Evolutionary conservation across 305 asterid species (phyloP), one percentile per base, ranked within the genome.

Genomic region (Solanum hybrid): DNA sequence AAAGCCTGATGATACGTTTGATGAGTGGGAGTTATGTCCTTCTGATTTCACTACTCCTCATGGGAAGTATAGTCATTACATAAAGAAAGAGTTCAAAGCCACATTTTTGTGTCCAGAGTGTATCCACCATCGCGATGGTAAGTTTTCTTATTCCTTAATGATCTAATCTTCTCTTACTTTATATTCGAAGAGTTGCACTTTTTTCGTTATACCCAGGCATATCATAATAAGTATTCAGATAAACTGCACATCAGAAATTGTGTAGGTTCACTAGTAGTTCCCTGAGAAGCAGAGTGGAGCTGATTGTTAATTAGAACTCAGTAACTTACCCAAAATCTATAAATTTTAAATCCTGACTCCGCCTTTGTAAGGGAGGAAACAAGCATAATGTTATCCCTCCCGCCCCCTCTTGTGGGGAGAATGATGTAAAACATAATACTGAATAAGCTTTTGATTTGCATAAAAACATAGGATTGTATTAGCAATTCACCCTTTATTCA

Each of bases 21-120:
- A 96, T 75, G 98, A 97, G 90, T 97, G 99, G 99, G 99, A 97
- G 92, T 89, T 96, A 14, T 97, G 99, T 89, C 94, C 98, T 8
- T 94, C 97, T 61, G 99, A 95, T 92, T 97, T 97, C 95, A 91
- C 92, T 11, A 87, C 81, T 75, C 39, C 95, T 46, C 93, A 94
- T 90, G 98, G 99, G 13, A 96, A 91, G 92, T 95, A 94, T 91
- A 36, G 69, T 83, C 98, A 92, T 92, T 67, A 92, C 82, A 93
- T 92, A 89, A 95, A 93, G 20, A 93, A 89, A 87, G 97, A 96
- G 86, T 89, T 97, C 92, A 94, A 95, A 90, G 98, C 96, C 86
- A 96, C 98, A 61, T 94, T 97, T 93, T 85, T 93, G 5, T 97
- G 99, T 75, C 93, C 92, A 29, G 98, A 95, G 11, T 97, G 99